Evolutionary conservation across 1,284 basidiomycete genomes (phyloP).

Genomic region (Limonomyces culmigenus): DNA sequence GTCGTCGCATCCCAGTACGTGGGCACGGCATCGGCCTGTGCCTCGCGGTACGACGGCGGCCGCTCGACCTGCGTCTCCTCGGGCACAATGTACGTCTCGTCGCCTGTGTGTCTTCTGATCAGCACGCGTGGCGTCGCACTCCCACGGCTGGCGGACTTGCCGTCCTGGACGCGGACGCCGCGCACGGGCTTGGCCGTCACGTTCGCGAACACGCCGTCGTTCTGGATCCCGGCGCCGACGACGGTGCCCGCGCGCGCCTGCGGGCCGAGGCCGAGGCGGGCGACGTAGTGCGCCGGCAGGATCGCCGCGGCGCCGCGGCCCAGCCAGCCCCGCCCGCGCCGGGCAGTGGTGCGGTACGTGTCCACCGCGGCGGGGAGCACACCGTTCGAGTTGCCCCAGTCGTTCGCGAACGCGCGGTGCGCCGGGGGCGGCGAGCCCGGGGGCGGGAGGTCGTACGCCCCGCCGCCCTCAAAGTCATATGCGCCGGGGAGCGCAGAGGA

Average conservation of each 20-base stretch:
- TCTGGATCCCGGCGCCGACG: conserved; percentile 61
- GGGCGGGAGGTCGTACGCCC: conserved; percentile 60
- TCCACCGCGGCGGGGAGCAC: conserved; percentile 35
- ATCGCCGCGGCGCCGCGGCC: conserved; percentile 37
- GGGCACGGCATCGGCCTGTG: conserved; percentile 87
- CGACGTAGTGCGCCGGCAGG: conserved; percentile 30
- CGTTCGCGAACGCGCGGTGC: conserved; percentile 43
- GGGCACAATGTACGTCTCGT: conserved; percentile 56
- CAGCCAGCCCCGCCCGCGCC: conserved; percentile 34
- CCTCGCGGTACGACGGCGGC: conserved; percentile 80
- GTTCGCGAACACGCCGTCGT: conserved; percentile 95
- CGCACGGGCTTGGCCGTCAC: conserved; percentile 79
- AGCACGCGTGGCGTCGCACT: too few relatives aligned
- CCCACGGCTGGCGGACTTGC: conserved; percentile 21
- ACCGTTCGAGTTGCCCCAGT: conserved; percentile 73
- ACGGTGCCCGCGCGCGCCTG: conserved; percentile 25
- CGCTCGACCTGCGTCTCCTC: conserved; percentile 71
- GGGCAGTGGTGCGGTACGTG: conserved; percentile 16
- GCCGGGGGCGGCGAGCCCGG: conserved; percentile 74
- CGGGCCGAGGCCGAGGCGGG: conserved; percentile 34
- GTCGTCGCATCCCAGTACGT: conserved; percentile 94
- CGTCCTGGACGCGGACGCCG: conserved; percentile 42
- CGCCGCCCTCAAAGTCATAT: conserved; percentile 75
- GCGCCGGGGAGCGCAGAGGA: conserved; percentile 20
- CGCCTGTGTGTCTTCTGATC: conserved; percentile 39